Base-by-base conservation (phyloP, 164 flowering plant genomes). In the Taxillus chinensis region DNA sequence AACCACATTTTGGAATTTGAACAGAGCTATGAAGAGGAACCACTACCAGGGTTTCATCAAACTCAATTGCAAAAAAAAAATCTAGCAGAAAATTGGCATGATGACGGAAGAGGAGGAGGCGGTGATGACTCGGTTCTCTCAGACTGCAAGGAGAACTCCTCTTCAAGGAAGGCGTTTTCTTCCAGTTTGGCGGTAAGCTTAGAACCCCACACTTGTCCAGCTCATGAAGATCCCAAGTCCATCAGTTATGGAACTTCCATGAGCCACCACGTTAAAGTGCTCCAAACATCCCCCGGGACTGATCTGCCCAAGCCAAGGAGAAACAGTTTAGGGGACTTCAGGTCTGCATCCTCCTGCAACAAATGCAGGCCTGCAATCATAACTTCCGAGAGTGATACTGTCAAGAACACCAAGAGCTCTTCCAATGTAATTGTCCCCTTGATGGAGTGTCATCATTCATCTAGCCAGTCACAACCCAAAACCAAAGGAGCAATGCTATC, bases 1-100 rank as follows among this genome's bases (percentile, higher is more conserved):
- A n/a, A 52, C 61, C 42, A 6, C 65, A 45, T 68, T 68, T 60
- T 48, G 27, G 5, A 41, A 12, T 8, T 59, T 63, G 61, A 59
- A 48, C 92, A 92, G 98, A 89, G 86, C 71, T 92, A 92, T 68
- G 92, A 82, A 45, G 95, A 85, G 55, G 90, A 84, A 52, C 80
- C 95, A 55, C 56, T 81, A 41, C 77, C 89, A n/a, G 84, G 83
- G 53, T 83, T 78, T 64, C 79, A 72, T 15, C 86, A 81, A 46
- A 56, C 69, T 48, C 76, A 56, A 40, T 14, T 68, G n/a, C 81
- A 74, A 43, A 75, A 67, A 60, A 73, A 64, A 65, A 65, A 65
- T 39, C 65, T 81, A 17, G 60, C 80, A 2, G 86, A 74, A 64
- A 71, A 65, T 60, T 86, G 89, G 87, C 87, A 80, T 48, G 87